Conservation (phyloP, 257 asterid genomes). For the Nyctanthes arbortristis region DNA sequence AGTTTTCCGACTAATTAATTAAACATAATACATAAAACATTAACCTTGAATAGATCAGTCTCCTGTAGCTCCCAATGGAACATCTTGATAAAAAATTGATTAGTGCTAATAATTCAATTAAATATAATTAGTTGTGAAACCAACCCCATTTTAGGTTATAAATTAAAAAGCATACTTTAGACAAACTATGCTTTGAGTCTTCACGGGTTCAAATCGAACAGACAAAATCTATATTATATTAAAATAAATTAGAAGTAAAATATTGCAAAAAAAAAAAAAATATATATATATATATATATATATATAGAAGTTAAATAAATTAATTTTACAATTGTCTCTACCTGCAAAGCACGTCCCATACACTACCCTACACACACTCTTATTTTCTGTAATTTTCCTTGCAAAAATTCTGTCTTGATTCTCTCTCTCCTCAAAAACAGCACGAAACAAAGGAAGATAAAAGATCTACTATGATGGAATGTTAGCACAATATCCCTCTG, state of each 20-base stretch:
- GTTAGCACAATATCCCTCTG: slow-evolving; percentile 10
- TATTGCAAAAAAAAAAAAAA: slow-evolving; percentile 16
- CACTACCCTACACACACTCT: slow-evolving; percentile 17
- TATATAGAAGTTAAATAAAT: too few species aligned
- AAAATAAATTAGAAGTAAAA: background rate
- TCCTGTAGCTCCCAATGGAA: too few species aligned
- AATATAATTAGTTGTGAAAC: too few species aligned
- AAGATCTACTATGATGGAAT: slow-evolving; percentile 26
- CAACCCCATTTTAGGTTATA: too few species aligned
- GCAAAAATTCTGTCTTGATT: background rate
- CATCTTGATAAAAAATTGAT: too few species aligned
- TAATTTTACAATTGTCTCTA: slow-evolving; percentile 30
- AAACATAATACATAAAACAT: too few species aligned
- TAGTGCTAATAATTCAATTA: too few species aligned
- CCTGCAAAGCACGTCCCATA: slow-evolving; percentile 44
- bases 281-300: too few species aligned
- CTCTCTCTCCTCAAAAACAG: slow-evolving; percentile 22
- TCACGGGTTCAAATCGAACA: slow-evolving; percentile 18
- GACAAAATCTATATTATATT: background rate
- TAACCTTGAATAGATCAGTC: too few species aligned
- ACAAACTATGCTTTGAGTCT: too few species aligned
- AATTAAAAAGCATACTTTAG: too few species aligned
- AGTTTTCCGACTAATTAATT: too few species aligned
- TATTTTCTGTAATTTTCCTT: background rate
- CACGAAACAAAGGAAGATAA: slow-evolving; percentile 2